phyloP scores from a whole-genome alignment of 495 filamentous ascomycete species.

The Penicillium bialowiezense region DNA sequence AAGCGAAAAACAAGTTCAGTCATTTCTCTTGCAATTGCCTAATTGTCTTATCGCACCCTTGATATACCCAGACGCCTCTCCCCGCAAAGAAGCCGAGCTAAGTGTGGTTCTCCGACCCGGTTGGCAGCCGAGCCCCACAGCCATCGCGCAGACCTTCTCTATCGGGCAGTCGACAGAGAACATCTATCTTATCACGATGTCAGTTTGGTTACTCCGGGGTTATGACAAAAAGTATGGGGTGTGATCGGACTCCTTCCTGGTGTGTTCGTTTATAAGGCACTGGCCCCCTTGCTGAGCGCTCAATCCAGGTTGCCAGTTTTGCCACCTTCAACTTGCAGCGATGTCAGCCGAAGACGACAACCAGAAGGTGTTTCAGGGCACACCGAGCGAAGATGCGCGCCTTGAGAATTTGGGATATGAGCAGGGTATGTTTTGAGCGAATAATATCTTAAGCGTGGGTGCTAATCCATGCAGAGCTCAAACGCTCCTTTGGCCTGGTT shows the following conservation, averaged over 20 bases:
- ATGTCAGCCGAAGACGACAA: slow-evolving; percentile 21
- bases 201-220: slow-evolving; percentile 10
- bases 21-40: not conserved
- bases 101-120: slow-evolving; percentile 21
- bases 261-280: slow-evolving; percentile 6
- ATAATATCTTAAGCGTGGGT: not conserved
- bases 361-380: slow-evolving; percentile 21
- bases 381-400: slow-evolving; percentile 37
- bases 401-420: slow-evolving; percentile 49
- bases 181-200: slow-evolving; percentile 24
- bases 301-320: not conserved
- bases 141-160: slow-evolving; percentile 31
- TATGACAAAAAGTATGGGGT: slow-evolving; percentile 8
- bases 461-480: slow-evolving; percentile 43
- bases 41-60: not conserved
- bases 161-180: slow-evolving; percentile 17
- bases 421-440: slow-evolving; percentile 48
- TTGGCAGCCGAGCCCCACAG: slow-evolving; percentile 18
- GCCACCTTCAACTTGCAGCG: not conserved
- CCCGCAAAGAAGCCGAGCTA: slow-evolving; percentile 10
- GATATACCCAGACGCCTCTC: not conserved
- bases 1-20: not conserved
- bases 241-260: not conserved
- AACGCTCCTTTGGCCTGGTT: slow-evolving; percentile 54
- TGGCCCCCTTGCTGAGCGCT: not conserved